Conservation (phyloP, 2,329 filamentous ascomycete species). For the Emergomyces pasteurianus region DNA sequence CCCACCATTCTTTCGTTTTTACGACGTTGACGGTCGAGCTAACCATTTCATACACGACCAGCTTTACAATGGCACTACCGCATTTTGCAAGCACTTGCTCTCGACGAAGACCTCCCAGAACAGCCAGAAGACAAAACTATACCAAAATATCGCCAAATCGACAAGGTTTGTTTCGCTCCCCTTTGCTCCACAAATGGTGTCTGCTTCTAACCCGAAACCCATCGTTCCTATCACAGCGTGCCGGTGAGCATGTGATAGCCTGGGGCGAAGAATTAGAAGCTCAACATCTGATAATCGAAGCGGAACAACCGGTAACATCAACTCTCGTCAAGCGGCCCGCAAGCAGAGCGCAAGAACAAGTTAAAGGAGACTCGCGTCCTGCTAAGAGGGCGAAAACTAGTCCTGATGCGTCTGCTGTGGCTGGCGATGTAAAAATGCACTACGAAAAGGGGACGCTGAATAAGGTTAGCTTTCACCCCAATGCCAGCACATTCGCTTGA, state of each 20-base stretch:
- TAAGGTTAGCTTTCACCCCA: slow-evolving; percentile 20
- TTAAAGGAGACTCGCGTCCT: slow-evolving; percentile 18
- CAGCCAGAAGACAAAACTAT: slow-evolving; percentile 64
- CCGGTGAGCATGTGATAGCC: slow-evolving; percentile 63
- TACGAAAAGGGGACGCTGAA: slow-evolving; percentile 33
- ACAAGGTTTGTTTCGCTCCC: slow-evolving; percentile 46
- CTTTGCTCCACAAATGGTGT: not conserved
- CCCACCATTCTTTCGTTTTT: not conserved
- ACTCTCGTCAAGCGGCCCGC: slow-evolving; percentile 38
- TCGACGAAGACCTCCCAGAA: slow-evolving; percentile 82
- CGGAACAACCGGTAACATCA: slow-evolving; percentile 30
- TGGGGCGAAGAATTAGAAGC: slow-evolving; percentile 61
- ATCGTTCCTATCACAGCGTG: slow-evolving; percentile 38
- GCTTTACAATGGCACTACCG: slow-evolving; percentile 94
- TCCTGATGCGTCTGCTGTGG: slow-evolving; percentile 15
- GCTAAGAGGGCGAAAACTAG: slow-evolving; percentile 38
- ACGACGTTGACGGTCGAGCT: no score
- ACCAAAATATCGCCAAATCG: slow-evolving; percentile 76
- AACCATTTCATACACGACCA: slow-evolving; percentile 5
- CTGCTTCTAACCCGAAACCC: not conserved
- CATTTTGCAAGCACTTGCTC: slow-evolving; percentile 78
- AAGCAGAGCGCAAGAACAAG: slow-evolving; percentile 14
- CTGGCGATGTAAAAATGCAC: slow-evolving; percentile 26
- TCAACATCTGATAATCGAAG: slow-evolving; percentile 38
- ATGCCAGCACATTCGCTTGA: no score